Evolutionary conservation across 345 rosid genomes (phyloP).

Genomic region (Orychophragmus violaceus): DNA sequence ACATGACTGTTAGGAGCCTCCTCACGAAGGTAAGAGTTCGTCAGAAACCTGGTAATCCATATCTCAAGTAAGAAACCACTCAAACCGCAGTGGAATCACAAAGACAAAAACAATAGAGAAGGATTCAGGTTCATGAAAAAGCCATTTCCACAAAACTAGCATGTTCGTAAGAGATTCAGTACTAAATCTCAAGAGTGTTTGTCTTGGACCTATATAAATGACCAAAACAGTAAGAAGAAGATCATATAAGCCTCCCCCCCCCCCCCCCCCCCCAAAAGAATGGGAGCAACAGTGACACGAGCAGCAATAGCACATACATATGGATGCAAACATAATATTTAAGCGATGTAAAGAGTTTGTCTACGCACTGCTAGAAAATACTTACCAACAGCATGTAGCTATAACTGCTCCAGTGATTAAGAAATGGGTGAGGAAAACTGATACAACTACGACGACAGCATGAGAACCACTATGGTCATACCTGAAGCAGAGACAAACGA

Average conservation of each 20-base stretch:
- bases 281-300: neutral
- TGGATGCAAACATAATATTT: neutral
- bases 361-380: neutral
- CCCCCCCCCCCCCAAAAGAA: neutral
- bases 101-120: neutral
- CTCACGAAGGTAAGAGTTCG: slow-evolving; percentile 92
- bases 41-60: slow-evolving; percentile 62
- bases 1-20: slow-evolving; percentile 97
- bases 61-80: slow-evolving; percentile 8
- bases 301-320: neutral
- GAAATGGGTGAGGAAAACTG: slow-evolving; percentile 79
- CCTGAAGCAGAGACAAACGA: slow-evolving; percentile 40
- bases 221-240: neutral
- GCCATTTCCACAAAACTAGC: slow-evolving; percentile 1
- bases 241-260: neutral
- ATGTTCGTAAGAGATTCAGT: neutral
- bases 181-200: neutral
- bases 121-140: neutral
- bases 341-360: neutral
- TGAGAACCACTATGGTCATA: slow-evolving; percentile 87
- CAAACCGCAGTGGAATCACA: neutral
- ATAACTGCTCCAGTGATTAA: slow-evolving; percentile 61
- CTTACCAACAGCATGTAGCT: slow-evolving; percentile 94
- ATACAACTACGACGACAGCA: slow-evolving; percentile 69
- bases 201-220: neutral